Evolutionary conservation across 2,329 filamentous ascomycete species (phyloP).

Genomic region (Fusarium kyushuense): DNA sequence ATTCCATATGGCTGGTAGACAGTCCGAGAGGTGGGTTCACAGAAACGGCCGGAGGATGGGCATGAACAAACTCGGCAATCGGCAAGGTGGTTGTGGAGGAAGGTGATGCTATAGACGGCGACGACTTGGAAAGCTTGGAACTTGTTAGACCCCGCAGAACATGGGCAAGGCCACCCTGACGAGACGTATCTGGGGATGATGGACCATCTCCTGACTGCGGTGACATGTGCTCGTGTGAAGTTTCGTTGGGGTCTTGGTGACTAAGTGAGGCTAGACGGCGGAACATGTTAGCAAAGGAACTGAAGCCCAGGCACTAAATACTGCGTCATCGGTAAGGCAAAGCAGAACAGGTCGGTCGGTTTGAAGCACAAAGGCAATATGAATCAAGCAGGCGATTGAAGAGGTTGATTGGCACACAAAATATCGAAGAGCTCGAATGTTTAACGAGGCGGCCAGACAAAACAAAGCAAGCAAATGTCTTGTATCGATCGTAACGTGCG

Average conservation of each 20-base stretch:
- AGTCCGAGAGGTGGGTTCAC: slow-evolving; percentile 57
- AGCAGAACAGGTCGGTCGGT: slow-evolving; percentile 32
- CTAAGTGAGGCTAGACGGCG: slow-evolving; percentile 48
- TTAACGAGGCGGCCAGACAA: slow-evolving; percentile 16
- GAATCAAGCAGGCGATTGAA: slow-evolving; percentile 24
- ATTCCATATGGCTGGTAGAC: slow-evolving; percentile 65
- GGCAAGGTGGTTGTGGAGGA: slow-evolving; percentile 55
- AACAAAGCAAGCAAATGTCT: slow-evolving; percentile 12
- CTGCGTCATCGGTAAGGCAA: slow-evolving; percentile 46
- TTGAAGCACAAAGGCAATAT: slow-evolving; percentile 29
- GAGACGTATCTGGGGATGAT: slow-evolving; percentile 67
- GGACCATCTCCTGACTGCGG: slow-evolving; percentile 68
- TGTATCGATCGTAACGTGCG: slow-evolving; percentile 17
- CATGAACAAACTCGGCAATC: slow-evolving; percentile 60
- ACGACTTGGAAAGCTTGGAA: slow-evolving; percentile 65
- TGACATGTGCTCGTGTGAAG: slow-evolving; percentile 67
- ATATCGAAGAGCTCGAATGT: slow-evolving; percentile 14
- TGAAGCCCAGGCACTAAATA: slow-evolving; percentile 34
- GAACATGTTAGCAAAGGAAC: slow-evolving; percentile 48
- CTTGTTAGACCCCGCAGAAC: slow-evolving; percentile 73
- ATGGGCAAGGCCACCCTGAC: slow-evolving; percentile 68
- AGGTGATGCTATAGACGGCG: slow-evolving; percentile 58
- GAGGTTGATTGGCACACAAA: slow-evolving; percentile 10
- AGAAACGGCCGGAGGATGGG: slow-evolving; percentile 54
- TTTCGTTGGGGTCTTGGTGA: slow-evolving; percentile 42